A percentile compares a stretch with the other conserved stretches of the same genome.
Conservation (phyloP, 352 stramenopile species). For the Nothophytophthora sp. region DNA sequence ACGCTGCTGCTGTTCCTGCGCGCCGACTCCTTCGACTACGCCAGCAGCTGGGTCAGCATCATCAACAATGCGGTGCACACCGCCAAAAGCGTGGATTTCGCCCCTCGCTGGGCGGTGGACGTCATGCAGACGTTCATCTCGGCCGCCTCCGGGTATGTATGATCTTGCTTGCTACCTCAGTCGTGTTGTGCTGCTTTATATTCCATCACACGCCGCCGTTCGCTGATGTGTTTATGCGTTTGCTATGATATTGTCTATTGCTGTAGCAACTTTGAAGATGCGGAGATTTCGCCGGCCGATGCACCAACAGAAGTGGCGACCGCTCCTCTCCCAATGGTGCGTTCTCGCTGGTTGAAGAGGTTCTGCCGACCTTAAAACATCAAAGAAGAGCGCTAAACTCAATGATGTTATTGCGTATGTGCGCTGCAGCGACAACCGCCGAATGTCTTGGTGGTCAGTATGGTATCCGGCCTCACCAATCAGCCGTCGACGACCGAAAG, state of each 20-base stretch:
- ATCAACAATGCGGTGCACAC: slow-evolving; percentile 81
- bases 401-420: not conserved
- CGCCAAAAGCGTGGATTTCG: slow-evolving; percentile 65
- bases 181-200: too few species aligned
- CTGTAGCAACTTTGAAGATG: slow-evolving; percentile 37
- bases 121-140: slow-evolving; percentile 79
- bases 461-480: slow-evolving; percentile 36
- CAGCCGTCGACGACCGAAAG: slow-evolving; percentile 36
- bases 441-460: slow-evolving; percentile 64
- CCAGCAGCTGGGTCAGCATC: slow-evolving; percentile 73
- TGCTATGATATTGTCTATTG: too few species aligned
- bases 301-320: slow-evolving; percentile 17
- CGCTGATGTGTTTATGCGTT: not conserved
- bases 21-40: slow-evolving; percentile 70
- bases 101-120: slow-evolving; percentile 63
- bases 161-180: not conserved
- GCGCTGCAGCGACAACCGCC: slow-evolving; percentile 24
- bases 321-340: slow-evolving; percentile 17
- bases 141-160: slow-evolving; percentile 52
- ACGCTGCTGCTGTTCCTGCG: slow-evolving; percentile 80
- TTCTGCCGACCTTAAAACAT: not conserved
- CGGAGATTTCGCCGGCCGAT: slow-evolving; percentile 19
- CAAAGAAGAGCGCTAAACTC: too few species aligned
- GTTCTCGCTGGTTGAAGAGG: too few species aligned
- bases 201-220: not conserved